Conservation (phyloP, 495 filamentous ascomycete genomes). For the Aspergillus incahuasiensis region DNA sequence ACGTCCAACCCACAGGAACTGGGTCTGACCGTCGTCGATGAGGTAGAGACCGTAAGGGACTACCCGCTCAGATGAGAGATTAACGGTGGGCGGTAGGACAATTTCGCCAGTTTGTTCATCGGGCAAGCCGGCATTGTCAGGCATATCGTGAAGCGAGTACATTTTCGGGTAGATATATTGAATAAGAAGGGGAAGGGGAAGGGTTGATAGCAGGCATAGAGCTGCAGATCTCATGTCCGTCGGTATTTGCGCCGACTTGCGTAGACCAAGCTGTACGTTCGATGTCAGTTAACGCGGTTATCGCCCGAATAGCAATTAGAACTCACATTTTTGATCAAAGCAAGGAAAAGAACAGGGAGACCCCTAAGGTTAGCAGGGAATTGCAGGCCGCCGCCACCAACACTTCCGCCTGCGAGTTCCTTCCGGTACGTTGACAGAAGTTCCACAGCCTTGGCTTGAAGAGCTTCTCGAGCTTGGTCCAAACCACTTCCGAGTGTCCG, state of each 20-base stretch:
- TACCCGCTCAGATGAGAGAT: conserved; percentile 81
- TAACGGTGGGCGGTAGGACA: conserved; percentile 74
- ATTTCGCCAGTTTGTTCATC: conserved; percentile 84
- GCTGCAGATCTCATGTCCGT: conserved; percentile 93
- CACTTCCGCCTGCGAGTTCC: conserved; percentile 91
- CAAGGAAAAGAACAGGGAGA: conserved; percentile 85
- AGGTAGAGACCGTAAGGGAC: conserved; percentile 95
- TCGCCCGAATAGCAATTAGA: not conserved
- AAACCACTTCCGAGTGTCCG: conserved; percentile 77
- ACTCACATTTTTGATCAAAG: conserved; percentile 86
- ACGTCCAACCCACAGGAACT: conserved; percentile 95
- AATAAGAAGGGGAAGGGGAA: conserved; percentile 85
- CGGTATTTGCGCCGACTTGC: conserved; percentile 93
- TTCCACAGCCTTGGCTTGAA: conserved; percentile 89
- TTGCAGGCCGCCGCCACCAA: conserved; percentile 86
- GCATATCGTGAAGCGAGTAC: conserved; percentile 97
- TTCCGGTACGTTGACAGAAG: conserved; percentile 92
- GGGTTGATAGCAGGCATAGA: conserved; percentile 85
- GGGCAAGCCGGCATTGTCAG: conserved; percentile 83
- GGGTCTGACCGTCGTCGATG: conserved; percentile 94
- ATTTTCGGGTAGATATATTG: conserved; percentile 95
- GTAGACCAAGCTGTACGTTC: conserved; percentile 67
- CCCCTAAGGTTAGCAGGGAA: conserved; percentile 89
- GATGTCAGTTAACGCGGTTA: conserved; percentile 21
- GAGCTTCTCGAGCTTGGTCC: conserved; percentile 82